phyloP scores from a whole-genome alignment of 306 rosid species.

The Carpinus viminea region DNA sequence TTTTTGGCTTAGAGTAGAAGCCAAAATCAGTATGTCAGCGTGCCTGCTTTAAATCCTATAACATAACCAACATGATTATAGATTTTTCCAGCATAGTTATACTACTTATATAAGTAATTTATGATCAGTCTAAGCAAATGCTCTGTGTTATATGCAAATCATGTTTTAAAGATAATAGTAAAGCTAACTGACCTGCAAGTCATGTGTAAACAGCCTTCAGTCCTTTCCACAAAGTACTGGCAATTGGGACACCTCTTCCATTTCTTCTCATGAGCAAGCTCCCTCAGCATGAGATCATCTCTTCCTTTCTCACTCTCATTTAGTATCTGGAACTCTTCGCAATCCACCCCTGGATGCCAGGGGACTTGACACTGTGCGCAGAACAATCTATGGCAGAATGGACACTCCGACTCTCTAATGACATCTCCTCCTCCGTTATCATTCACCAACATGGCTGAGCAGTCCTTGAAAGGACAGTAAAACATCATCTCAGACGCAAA shows the following conservation, averaged over 20 bases:
- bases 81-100: no score
- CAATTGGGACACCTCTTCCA: conserved; percentile 70
- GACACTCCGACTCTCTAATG: conserved; percentile 44
- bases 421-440: conserved; percentile 20
- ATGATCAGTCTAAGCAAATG: no score
- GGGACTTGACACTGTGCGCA: conserved; percentile 60
- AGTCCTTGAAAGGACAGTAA: conserved; percentile 58
- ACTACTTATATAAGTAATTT: no score
- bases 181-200: conserved; percentile 54
- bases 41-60: no score
- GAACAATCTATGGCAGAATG: conserved; percentile 61
- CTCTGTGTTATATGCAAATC: no score
- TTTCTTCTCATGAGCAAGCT: conserved; percentile 36
- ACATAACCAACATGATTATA: no score
- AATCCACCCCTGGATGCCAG: conserved; percentile 56
- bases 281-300: conserved; percentile 45
- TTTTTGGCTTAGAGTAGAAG: no score
- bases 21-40: no score
- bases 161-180: neutral
- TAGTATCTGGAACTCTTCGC: conserved; percentile 45
- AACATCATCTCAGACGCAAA: conserved; percentile 27
- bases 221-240: conserved; percentile 45
- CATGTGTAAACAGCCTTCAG: conserved; percentile 46
- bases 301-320: conserved; percentile 37
- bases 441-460: conserved; percentile 25